These are phyloP conservation scores for Herpetomonas muscarum DNA, from an alignment of 208 protist genomes.

Conservation along the genomic window DNA sequence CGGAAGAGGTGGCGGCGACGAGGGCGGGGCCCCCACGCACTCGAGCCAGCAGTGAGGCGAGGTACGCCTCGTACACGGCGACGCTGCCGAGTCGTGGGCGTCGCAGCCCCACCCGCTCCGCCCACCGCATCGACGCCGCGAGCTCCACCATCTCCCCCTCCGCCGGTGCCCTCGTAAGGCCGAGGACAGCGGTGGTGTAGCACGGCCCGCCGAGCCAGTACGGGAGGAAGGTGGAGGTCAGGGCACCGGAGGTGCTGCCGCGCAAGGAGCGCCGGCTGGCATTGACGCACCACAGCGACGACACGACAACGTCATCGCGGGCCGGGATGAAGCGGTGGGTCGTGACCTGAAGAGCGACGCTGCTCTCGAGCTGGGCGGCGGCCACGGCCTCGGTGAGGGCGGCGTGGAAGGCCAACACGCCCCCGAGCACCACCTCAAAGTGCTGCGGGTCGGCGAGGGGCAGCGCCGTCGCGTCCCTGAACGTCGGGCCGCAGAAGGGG, in stretches of 20 bases:
- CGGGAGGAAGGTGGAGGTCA: conserved; percentile 14
- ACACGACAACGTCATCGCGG: conserved; percentile 22
- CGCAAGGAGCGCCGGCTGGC: conserved; percentile 6
- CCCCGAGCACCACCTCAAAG: conserved; percentile 19
- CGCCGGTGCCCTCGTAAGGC: conserved; percentile 12
- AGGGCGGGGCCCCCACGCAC: neutral
- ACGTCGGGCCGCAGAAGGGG: conserved; percentile 31
- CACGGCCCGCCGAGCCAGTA: conserved; percentile 36
- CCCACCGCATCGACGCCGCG: conserved; percentile 1
- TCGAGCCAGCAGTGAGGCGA: neutral
- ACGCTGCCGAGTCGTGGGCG: conserved; percentile 33
- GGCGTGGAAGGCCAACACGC: conserved; percentile 6
- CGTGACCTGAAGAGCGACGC: conserved; percentile 29
- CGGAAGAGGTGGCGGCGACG: neutral
- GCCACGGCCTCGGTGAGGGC: neutral
- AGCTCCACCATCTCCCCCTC: conserved; percentile 12
- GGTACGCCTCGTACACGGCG: conserved; percentile 21
- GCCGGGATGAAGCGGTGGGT: conserved; percentile 28
- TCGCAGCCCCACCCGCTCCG: conserved; percentile 15
- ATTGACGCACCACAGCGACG: conserved; percentile 38
- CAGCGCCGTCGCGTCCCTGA: conserved; percentile 14
- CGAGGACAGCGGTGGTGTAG: conserved; percentile 27
- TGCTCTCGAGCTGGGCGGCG: conserved; percentile 11
- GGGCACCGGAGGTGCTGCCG: neutral
- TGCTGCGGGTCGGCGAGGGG: conserved; percentile 21